A percentile compares a stretch with the other conserved stretches of the same genome.
These are phyloP conservation scores for Stereocaulon alpinum DNA, from an alignment of 495 filamentous ascomycete species.

Conservation along the genomic window DNA sequence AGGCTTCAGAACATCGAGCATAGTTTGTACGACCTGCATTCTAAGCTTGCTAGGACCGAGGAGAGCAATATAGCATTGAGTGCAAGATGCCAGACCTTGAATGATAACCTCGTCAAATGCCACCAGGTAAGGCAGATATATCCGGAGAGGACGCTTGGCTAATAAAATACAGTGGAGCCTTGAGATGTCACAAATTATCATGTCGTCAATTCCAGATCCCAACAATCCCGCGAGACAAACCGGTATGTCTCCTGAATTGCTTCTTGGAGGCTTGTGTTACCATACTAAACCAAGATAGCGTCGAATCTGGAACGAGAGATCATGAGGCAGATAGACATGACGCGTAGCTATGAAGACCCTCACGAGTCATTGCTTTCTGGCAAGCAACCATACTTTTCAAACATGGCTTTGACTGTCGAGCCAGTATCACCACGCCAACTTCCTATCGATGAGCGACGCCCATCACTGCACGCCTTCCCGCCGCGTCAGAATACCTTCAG, in stretches of 20 bases:
- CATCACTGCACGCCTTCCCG: conserved; percentile 27
- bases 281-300: conserved; percentile 42
- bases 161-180: conserved; percentile 48
- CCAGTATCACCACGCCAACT: conserved; percentile 89
- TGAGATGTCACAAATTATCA: conserved; percentile 63
- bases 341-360: conserved; percentile 61
- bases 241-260: conserved; percentile 31
- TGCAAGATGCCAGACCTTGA: conserved; percentile 68
- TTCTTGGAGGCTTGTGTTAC: background rate
- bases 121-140: conserved; percentile 47
- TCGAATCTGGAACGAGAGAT: conserved; percentile 74
- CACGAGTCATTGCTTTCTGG: conserved; percentile 66
- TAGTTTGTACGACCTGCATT: conserved; percentile 67
- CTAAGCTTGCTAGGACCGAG: conserved; percentile 67
- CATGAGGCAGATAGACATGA: conserved; percentile 67
- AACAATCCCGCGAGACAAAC: conserved; percentile 49
- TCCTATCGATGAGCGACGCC: conserved; percentile 74
- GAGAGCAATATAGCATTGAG: conserved; percentile 70
- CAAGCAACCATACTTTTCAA: conserved; percentile 66
- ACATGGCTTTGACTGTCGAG: conserved; percentile 58
- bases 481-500: conserved; percentile 51
- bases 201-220: conserved; percentile 58
- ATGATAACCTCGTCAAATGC: conserved; percentile 69
- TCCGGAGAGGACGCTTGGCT: conserved; percentile 14
- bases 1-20: conserved; percentile 71